A percentile compares a stretch with the other conserved stretches of the same genome.
Evolutionary conservation across 75 land plant genomes (phyloP).

Genomic region (Ceratopteris richardii): DNA sequence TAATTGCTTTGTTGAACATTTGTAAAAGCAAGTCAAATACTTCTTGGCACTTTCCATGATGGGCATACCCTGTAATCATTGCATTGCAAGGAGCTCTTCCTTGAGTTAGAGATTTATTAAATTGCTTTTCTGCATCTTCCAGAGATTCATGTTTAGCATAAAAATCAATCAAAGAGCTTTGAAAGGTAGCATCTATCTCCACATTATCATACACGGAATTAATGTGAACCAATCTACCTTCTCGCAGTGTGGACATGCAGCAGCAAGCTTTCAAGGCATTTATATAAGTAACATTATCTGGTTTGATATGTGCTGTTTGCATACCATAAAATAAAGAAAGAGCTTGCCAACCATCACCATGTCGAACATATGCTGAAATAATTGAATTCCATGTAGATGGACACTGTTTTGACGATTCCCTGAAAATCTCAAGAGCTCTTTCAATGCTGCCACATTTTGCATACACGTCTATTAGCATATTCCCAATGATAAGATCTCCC

Average conservation of each 20-base stretch:
- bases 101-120: constrained; percentile 10
- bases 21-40: constrained; percentile 22
- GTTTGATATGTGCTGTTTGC: constrained; percentile 9
- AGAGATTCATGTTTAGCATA: constrained; percentile 47
- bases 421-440: constrained; percentile 16
- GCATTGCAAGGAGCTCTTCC: constrained; percentile 31
- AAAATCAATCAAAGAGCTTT: too few species aligned
- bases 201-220: too few species aligned
- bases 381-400: constrained; percentile 32
- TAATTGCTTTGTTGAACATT: constrained; percentile 18
- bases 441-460: constrained; percentile 18
- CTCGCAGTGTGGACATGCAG: constrained; percentile 25
- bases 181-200: too few species aligned
- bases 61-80: constrained; percentile 40
- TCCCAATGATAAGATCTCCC: not conserved
- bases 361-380: constrained; percentile 27
- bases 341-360: constrained; percentile 20
- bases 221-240: constrained; percentile 45
- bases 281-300: constrained; percentile 52
- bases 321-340: constrained; percentile 20
- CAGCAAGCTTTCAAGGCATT: constrained; percentile 67
- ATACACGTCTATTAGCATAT: not conserved
- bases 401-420: constrained; percentile 2
- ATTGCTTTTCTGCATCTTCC: constrained; percentile 4
- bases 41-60: constrained; percentile 28